Percentiles rank a stretch among this genome's conserved stretches.
Evolutionary conservation across 2,329 filamentous ascomycete genomes (phyloP).

Genomic region (Diaporthe australafricana): DNA sequence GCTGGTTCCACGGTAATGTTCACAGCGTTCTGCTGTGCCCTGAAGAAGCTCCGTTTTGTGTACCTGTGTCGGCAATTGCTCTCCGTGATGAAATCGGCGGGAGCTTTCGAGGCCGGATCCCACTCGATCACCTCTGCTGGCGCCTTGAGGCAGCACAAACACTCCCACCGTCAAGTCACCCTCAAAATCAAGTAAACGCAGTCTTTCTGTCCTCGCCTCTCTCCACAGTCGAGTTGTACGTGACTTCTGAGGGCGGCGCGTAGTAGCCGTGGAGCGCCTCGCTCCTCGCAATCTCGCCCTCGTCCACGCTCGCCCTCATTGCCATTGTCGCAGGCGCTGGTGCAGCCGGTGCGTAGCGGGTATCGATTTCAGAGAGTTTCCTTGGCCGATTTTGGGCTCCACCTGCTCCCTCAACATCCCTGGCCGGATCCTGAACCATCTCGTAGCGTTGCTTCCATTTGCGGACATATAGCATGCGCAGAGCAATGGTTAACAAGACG

Average conservation of each 20-base stretch:
- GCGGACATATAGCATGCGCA: conserved; percentile 9
- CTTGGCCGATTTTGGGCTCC: not conserved
- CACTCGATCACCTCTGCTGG: not conserved
- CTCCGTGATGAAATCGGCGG: not conserved
- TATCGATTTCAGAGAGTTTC: conserved; percentile 1
- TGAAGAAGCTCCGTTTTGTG: not conserved
- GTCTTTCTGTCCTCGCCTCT: conserved; percentile 16
- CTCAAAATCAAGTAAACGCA: conserved; percentile 9
- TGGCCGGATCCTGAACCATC: conserved; percentile 12
- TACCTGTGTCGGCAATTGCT: not conserved
- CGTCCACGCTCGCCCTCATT: conserved; percentile 22
- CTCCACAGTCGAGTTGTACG: not conserved
- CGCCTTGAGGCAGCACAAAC: not conserved
- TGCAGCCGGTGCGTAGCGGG: not conserved
- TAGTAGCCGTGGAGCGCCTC: conserved; percentile 19
- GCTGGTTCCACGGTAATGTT: not conserved
- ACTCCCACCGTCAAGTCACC: not conserved
- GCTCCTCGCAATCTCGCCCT: conserved; percentile 11
- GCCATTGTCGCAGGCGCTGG: not conserved
- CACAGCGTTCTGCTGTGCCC: not conserved
- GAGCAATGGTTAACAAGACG: not conserved
- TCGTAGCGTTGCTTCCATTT: conserved; percentile 20
- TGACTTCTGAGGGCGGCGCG: conserved; percentile 1
- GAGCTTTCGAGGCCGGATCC: not conserved
- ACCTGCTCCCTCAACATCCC: not conserved